Conservation (phyloP, 306 rosid genomes). For the Sicyos baderoa region DNA sequence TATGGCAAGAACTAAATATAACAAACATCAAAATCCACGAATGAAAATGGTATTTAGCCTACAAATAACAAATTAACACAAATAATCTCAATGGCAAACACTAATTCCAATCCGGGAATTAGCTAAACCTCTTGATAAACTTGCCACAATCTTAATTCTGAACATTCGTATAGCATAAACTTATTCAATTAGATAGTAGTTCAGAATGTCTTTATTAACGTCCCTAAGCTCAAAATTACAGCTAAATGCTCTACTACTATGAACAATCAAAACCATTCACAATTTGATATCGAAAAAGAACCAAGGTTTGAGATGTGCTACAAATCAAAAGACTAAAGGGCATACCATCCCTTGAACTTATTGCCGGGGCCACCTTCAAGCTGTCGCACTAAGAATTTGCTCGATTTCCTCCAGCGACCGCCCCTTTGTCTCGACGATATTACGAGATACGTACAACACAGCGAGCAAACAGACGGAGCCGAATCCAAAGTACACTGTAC, state of each 20-base stretch:
- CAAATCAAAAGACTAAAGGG: not conserved
- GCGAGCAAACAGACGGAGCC: slow-evolving; percentile 69
- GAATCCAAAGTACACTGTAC: slow-evolving; percentile 79
- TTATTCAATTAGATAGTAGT: not conserved
- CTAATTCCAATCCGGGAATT: no score
- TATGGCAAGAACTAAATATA: no score
- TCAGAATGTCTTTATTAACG: slow-evolving; percentile 4
- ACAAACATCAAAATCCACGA: no score
- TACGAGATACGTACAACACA: slow-evolving; percentile 69
- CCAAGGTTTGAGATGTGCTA: not conserved
- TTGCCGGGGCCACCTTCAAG: slow-evolving; percentile 25
- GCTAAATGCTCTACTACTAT: not conserved
- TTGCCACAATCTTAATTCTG: not conserved
- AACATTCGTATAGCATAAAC: not conserved
- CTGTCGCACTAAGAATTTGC: slow-evolving; percentile 52
- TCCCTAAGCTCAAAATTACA: not conserved
- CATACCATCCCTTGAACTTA: not conserved
- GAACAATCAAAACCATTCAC: slow-evolving; percentile 16
- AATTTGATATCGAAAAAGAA: not conserved
- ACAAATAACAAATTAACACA: no score
- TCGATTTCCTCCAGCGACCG: slow-evolving; percentile 93
- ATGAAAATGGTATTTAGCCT: no score
- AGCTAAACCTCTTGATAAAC: no score
- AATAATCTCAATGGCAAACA: no score
- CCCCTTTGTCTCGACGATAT: slow-evolving; percentile 92